A percentile compares a stretch with the other conserved stretches of the same genome.
These are phyloP conservation scores for Penicillium pulvis DNA, from an alignment of 495 filamentous ascomycete genomes.

Conservation along the genomic window DNA sequence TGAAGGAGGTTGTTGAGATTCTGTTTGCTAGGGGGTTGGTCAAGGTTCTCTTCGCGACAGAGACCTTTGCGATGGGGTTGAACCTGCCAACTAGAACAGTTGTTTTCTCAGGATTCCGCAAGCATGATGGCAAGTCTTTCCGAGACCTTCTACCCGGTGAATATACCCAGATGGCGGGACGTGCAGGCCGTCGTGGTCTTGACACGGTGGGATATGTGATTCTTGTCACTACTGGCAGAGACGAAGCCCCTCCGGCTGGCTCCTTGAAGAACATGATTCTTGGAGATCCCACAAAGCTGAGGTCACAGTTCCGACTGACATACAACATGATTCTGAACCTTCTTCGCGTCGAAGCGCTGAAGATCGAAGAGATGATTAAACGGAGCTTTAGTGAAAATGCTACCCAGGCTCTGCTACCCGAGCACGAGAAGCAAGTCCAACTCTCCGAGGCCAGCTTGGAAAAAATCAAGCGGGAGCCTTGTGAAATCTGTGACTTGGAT, in stretches of 20 bases:
- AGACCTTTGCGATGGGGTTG: slow-evolving; percentile 98
- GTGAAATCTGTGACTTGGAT: slow-evolving; percentile 78
- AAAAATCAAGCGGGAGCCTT: slow-evolving; percentile 85
- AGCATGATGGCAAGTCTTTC: slow-evolving; percentile 90
- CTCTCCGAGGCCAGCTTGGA: slow-evolving; percentile 88
- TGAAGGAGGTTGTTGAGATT: slow-evolving; percentile 98
- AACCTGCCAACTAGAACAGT: slow-evolving; percentile 96
- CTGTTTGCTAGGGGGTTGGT: slow-evolving; percentile 92
- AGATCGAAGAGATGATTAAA: slow-evolving; percentile 99
- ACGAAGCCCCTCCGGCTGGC: slow-evolving; percentile 84
- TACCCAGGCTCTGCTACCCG: slow-evolving; percentile 91
- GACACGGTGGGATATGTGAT: slow-evolving; percentile 93
- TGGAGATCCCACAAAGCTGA: slow-evolving; percentile 90
- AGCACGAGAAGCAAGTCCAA: slow-evolving; percentile 92
- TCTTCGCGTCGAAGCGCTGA: slow-evolving; percentile 90
- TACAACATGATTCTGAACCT: slow-evolving; percentile 99
- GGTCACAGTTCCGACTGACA: slow-evolving; percentile 93
- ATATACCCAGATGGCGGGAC: slow-evolving; percentile 98
- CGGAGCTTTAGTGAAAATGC: slow-evolving; percentile 98
- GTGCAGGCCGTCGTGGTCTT: slow-evolving; percentile 89
- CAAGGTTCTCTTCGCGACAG: slow-evolving; percentile 95
- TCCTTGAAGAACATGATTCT: slow-evolving; percentile 91
- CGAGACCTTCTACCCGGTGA: slow-evolving; percentile 91
- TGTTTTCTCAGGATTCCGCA: slow-evolving; percentile 95
- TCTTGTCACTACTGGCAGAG: slow-evolving; percentile 77